Base-by-base conservation (phyloP, 73 alveolate genomes). In the Tetrahymena elliotti region DNA sequence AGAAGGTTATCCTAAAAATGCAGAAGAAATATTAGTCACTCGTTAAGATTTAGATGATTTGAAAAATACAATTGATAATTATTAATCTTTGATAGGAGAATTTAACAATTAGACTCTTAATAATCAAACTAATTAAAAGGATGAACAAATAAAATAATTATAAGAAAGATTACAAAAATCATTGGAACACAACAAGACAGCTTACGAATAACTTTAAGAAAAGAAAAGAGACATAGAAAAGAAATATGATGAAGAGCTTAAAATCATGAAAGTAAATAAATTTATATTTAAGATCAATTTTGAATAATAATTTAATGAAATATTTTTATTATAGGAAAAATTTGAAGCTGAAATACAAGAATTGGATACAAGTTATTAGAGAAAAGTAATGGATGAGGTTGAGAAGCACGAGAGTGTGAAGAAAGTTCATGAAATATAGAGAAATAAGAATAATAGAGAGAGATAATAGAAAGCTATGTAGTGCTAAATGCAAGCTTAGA, bases 1-100 rank as follows among this genome's bases (percentile, higher is more conserved):
- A 93, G 99, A 98, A 83, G 98, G 96, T 18, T 94, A 96, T 31
- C 36, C 93, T 31, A 94, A 97, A 15, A 94, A 94, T 40, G 93
- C 96, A 27, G 99, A 97, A 83, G 99, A 97, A 95, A 98, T 98
- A 7, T 96, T 98, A 52, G 97, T 97, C n/a, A 96, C 98, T 33
- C 97, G 97, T 93, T 93, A 97, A 24, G 99, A 98, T 88, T 84
- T 97, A 35, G 98, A 97, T 35, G 98, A 98, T 83, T 96, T 97
- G 34, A 94, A 96, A 53, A 97, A 96, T 11, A 97, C 96, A 4
- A 98, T 97, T 39, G 99, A 97, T 31, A 96, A 97, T 83, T 94
- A 97, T 20, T 94, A 95, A 53, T 93, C 97, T 16, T 94, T 96
- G 54, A 96, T 95, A 36, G 96, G 95, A 38, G 97, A 98, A 84